A percentile compares a stretch with the other conserved stretches of the same genome.
These are phyloP conservation scores for Lycium barbarum DNA, from an alignment of 257 asterid species.

Conservation along the genomic window DNA sequence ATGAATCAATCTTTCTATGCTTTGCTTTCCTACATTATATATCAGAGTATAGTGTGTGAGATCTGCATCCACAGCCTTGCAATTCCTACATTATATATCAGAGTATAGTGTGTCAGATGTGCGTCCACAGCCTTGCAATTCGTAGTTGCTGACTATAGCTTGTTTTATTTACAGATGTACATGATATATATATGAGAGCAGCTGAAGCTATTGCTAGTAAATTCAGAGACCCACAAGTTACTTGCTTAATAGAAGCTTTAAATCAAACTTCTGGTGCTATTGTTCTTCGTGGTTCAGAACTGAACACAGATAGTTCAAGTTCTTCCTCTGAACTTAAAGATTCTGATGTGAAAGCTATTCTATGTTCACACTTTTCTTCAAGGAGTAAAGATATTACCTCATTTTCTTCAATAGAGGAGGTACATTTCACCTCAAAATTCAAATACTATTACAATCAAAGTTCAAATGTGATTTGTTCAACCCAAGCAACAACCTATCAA, in stretches of 20 bases:
- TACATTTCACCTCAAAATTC: conserved; percentile 41
- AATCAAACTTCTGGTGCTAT: conserved; percentile 56
- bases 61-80: background rate
- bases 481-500: background rate
- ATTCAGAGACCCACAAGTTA: conserved; percentile 74
- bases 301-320: conserved; percentile 59
- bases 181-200: conserved; percentile 62
- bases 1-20: background rate
- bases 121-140: background rate
- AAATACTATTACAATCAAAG: background rate
- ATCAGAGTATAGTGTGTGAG: background rate
- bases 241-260: conserved; percentile 73
- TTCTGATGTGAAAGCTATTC: conserved; percentile 47
- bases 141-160: conserved; percentile 10
- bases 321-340: conserved; percentile 54
- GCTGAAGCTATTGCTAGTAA: conserved; percentile 61
- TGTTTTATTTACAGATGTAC: conserved; percentile 56
- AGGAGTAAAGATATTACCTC: conserved; percentile 45
- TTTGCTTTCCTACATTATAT: background rate
- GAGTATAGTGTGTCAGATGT: background rate
- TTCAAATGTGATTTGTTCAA: background rate
- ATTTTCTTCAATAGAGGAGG: conserved; percentile 77
- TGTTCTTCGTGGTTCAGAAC: conserved; percentile 67
- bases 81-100: background rate
- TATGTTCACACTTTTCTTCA: conserved; percentile 66